Percentiles rank a stretch among this genome's conserved stretches.
phyloP scores from a whole-genome alignment of 352 stramenopile genomes.

The Pythium rishiriense region DNA sequence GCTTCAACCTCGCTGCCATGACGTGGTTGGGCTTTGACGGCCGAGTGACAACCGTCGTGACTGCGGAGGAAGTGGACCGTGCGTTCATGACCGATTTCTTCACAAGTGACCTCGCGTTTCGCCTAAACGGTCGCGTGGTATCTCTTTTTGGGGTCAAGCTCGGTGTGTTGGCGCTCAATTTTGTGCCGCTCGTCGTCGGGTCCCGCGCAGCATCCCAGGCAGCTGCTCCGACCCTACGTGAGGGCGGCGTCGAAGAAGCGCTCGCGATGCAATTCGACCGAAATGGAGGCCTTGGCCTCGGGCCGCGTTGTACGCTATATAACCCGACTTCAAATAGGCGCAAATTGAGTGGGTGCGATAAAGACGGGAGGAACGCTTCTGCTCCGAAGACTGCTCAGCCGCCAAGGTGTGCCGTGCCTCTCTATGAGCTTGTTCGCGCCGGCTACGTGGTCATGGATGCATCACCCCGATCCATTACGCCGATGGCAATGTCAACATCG shows the following conservation, averaged over 20 bases:
- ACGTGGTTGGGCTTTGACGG: conserved; percentile 26
- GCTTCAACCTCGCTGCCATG: conserved; percentile 22
- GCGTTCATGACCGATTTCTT: conserved; percentile 43
- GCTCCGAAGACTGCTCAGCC: no score
- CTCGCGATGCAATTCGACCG: neutral
- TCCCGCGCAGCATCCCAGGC: neutral
- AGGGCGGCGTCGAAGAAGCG: neutral
- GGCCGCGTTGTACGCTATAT: no score
- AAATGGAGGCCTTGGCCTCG: neutral
- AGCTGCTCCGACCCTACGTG: neutral
- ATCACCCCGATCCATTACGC: no score
- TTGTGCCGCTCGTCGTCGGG: conserved; percentile 33
- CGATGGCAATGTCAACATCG: neutral
- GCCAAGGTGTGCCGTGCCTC: neutral
- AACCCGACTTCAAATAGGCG: no score
- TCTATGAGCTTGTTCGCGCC: conserved; percentile 7
- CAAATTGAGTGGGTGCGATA: no score
- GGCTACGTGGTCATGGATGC: conserved; percentile 3
- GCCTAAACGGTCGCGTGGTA: conserved; percentile 34
- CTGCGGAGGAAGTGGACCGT: conserved; percentile 32
- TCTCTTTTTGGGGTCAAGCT: conserved; percentile 50
- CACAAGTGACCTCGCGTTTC: conserved; percentile 27
- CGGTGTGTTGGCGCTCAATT: conserved; percentile 36
- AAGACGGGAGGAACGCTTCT: no score
- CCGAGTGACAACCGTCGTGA: conserved; percentile 31